Percentiles rank a stretch among this genome's conserved stretches.
phyloP scores from a whole-genome alignment of 2,329 filamentous ascomycete species.

The Claviceps quebecensis region DNA sequence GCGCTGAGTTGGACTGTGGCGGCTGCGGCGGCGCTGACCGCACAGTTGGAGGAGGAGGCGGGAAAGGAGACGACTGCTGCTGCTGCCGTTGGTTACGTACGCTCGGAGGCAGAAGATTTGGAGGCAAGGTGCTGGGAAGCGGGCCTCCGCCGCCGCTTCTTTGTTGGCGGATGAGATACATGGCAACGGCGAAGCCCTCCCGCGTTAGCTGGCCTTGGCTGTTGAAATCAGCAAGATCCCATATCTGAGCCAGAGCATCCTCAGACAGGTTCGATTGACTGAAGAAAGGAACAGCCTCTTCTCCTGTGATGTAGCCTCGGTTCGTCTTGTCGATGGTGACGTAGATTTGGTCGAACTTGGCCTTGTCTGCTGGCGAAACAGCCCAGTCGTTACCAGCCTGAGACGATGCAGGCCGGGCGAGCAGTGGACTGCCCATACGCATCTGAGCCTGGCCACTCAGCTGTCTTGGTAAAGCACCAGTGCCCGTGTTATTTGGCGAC shows the following conservation, averaged over 20 bases:
- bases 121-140: conserved; percentile 64
- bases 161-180: conserved; percentile 92
- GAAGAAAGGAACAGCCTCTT: conserved; percentile 89
- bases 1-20: conserved; percentile 57
- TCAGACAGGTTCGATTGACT: conserved; percentile 83
- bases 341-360: conserved; percentile 77
- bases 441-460: conserved; percentile 57
- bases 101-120: conserved; percentile 72
- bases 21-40: conserved; percentile 31
- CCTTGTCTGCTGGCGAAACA: conserved; percentile 70
- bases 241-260: conserved; percentile 82
- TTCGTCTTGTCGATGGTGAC: conserved; percentile 66
- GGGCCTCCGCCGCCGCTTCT: conserved; percentile 49
- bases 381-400: conserved; percentile 52
- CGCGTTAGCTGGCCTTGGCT: conserved; percentile 72
- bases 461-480: conserved; percentile 66
- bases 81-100: conserved; percentile 46
- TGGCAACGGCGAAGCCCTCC: conserved; percentile 93
- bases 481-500: conserved; percentile 35
- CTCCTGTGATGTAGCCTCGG: conserved; percentile 76
- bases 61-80: conserved; percentile 13
- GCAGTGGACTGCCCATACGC: conserved; percentile 45
- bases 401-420: conserved; percentile 35
- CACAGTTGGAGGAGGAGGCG: conserved; percentile 25
- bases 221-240: conserved; percentile 91